Evolutionary conservation across 2,329 filamentous ascomycete species (phyloP), one percentile per base, ranked within the genome.

Genomic region (Pseudogymnoascus sp.): DNA sequence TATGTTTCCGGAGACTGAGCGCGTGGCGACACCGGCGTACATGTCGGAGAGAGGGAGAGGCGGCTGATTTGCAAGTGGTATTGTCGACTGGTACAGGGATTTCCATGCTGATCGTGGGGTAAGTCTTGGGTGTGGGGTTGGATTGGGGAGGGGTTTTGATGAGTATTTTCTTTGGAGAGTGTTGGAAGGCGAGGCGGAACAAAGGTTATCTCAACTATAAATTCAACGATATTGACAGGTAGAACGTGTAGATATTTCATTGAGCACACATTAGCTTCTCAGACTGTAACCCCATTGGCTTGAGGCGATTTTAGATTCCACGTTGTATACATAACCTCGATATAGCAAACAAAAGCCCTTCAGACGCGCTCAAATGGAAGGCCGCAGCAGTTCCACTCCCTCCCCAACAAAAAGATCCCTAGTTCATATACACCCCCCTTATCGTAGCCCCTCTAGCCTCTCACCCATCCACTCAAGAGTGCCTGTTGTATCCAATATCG

Each of bases 401-500:
- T 15, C 46, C 26, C 21, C 15, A 31, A 23, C 46, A 17, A 29
- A 26, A 53, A 29, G 15, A 53, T 29, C 26, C 46, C 26, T 15
- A 19, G n/a, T 19, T 56, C 29, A 56, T 56, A 33, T 56, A 56
- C 50, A 56, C 17, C 29, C 29, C 17, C 17, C 29, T 10, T 33
- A 56, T 33, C 23, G 7, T 50, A 19, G 17, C 26, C n/a, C 23
- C 21, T n/a, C 23, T 13, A 4, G 44, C 7, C 23, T 50, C 44
- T 29, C 7, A 29, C 13, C 44, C 15, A 53, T 23, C 29, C 46
- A 17, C n/a, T 56, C 29, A 21, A 33, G 29, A 33, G 17, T 56
- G 50, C 7, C 50, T 56, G 50, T 33, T 56, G 50, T 56, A 56
- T 17, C 50, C 50, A n/a, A 56, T 56, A 33, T 56, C 50, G 29